Evolutionary conservation across 2,329 filamentous ascomycete species (phyloP), one percentile per base, ranked within the genome.

Genomic region (Fusarium chuoi): DNA sequence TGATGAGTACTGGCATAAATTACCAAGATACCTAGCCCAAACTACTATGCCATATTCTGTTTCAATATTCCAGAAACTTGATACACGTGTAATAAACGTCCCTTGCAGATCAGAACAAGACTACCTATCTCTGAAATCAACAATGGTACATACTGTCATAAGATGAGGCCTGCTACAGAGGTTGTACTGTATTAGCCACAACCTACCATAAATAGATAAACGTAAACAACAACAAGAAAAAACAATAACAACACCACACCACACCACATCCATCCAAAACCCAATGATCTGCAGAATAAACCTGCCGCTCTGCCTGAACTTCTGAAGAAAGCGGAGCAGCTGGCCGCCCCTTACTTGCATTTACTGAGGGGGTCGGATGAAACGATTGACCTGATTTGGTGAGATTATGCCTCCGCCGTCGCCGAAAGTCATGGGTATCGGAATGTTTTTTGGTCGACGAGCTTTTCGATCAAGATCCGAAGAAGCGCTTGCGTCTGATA

Each of bases 391-490:
- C 48, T 70, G 65, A 66, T 67, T 75, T 74, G 66, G 64, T 36
- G 55, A 65, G n/a, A 57, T 22, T 41, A 39, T 64, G 28, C 62
- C 56, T 46, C 54, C 54, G 42, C 45, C 41, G 51, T 48, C 38
- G 24, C 58, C 65, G 48, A 65, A 45, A 64, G 66, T 55, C 74
- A 73, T 73, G 69, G 74, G 74, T 76, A 63, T 76, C 65, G 72
- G 61, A 71, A 73, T 75, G 62, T 74, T 69, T 71, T 75, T 73
- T 28, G 56, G 62, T 72, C 62, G 52, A 68, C 65, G 61, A 75
- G 56, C 62, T 49, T 65, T 70, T 75, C 67, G 67, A 78, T 78
- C 73, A 76, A 78, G 74, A 77, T 78, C 68, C 69, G 65, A 75
- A 70, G 55, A 77, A 70, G 63, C 75, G 72, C 75, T 78, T 78